Evolutionary conservation across 2,329 filamentous ascomycete genomes (phyloP).

Genomic region (Botryotinia globosa): DNA sequence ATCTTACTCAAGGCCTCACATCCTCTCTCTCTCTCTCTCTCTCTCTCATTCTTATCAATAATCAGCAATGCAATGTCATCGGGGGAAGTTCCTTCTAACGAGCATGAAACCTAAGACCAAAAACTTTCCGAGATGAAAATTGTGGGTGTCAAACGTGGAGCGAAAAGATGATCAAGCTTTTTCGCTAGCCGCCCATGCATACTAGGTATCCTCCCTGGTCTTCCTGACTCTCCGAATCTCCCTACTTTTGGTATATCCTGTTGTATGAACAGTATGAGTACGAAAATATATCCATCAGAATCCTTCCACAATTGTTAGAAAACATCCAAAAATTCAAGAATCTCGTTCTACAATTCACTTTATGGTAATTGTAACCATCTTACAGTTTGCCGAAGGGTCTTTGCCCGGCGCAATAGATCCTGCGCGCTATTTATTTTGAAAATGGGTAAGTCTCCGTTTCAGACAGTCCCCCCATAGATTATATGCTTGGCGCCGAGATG

Average conservation of each 20-base stretch:
- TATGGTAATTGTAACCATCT: not conserved
- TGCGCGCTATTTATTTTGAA: not conserved
- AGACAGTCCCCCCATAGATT: no score
- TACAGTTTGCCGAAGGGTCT: not conserved
- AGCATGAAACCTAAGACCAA: not conserved
- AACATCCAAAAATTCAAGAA: not conserved
- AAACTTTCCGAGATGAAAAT: not conserved
- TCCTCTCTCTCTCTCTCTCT: no score
- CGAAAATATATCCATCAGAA: not conserved
- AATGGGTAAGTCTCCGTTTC: no score
- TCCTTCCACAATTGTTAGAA: not conserved
- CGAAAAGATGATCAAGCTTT: constrained; percentile 10
- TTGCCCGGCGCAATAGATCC: constrained; percentile 16
- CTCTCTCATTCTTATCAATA: not conserved
- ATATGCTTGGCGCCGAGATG: constrained; percentile 25
- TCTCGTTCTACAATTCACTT: not conserved
- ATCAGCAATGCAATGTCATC: not conserved
- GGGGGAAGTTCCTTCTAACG: not conserved
- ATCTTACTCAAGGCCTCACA: not conserved
- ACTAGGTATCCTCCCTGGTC: not conserved
- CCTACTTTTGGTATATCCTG: not conserved
- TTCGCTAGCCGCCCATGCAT: not conserved
- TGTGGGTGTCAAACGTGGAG: constrained; percentile 1
- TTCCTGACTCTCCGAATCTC: not conserved
- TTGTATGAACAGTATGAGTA: not conserved